Evolutionary conservation across 352 stramenopile genomes (phyloP).

Genomic region (Globisporangium ultimum): DNA sequence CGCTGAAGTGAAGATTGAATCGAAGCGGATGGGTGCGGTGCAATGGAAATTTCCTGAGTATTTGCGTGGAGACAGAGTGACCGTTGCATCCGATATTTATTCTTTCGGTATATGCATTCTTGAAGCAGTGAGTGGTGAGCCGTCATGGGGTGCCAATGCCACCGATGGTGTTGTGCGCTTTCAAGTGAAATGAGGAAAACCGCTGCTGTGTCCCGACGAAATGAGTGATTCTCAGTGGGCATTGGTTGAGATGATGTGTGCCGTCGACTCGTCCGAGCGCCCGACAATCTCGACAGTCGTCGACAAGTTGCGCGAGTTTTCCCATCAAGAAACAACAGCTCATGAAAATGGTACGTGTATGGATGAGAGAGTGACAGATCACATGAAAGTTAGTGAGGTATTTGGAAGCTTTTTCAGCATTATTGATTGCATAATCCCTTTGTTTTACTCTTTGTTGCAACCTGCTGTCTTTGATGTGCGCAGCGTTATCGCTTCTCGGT

Average conservation of each 20-base stretch:
- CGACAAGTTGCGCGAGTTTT: not conserved
- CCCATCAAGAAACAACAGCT: not conserved
- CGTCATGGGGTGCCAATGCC: slow-evolving; percentile 3
- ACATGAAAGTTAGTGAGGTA: too few species aligned
- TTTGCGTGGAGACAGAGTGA: slow-evolving; percentile 4
- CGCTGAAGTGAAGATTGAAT: slow-evolving; percentile 3
- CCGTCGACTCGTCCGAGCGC: not conserved
- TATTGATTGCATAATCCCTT: too few species aligned
- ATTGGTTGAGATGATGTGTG: slow-evolving; percentile 11
- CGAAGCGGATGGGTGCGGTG: slow-evolving; percentile 2
- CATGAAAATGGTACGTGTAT: not conserved
- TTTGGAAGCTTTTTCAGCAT: too few species aligned
- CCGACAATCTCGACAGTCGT: slow-evolving; percentile 6
- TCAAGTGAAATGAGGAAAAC: not conserved
- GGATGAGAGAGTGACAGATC: too few species aligned
- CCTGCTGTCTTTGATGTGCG: too few species aligned
- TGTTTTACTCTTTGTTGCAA: too few species aligned
- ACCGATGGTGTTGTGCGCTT: not conserved
- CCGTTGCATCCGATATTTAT: slow-evolving; percentile 11
- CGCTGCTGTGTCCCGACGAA: not conserved
- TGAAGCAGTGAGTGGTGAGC: slow-evolving; percentile 1
- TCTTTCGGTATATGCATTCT: slow-evolving; percentile 13
- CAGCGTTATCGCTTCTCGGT: too few species aligned
- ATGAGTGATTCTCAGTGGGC: slow-evolving; percentile 3
- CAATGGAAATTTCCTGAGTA: slow-evolving; percentile 5